Percentiles rank a stretch among this genome's conserved stretches.
Conservation (phyloP, 768 basidiomycete genomes). For the Amanita fuliginea region DNA sequence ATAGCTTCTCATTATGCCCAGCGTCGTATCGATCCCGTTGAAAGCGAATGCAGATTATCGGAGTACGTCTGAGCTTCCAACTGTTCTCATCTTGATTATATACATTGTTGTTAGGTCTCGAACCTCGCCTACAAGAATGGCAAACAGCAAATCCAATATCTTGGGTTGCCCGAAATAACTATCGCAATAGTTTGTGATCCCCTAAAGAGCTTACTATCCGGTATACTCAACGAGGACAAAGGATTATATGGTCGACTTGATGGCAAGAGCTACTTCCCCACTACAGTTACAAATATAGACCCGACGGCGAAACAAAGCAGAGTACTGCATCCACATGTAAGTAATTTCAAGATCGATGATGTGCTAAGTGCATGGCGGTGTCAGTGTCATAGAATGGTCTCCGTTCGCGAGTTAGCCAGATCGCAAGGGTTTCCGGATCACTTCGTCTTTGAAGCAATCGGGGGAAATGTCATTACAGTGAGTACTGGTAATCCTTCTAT, state of each 20-base stretch:
- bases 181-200: constrained; percentile 32
- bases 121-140: constrained; percentile 42
- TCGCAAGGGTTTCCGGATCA: constrained; percentile 77
- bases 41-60: constrained; percentile 51
- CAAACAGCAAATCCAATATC: constrained; percentile 50
- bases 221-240: constrained; percentile 5
- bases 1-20: constrained; percentile 14
- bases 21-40: constrained; percentile 52
- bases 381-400: constrained; percentile 61
- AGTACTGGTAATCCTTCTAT: constrained; percentile 14
- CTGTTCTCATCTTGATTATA: not conserved
- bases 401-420: constrained; percentile 67
- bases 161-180: constrained; percentile 39
- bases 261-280: constrained; percentile 45
- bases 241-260: constrained; percentile 52
- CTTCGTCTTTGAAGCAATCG: constrained; percentile 48
- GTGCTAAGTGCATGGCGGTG: not conserved
- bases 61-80: constrained; percentile 22
- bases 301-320: constrained; percentile 70
- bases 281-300: constrained; percentile 69
- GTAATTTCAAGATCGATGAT: constrained; percentile 10
- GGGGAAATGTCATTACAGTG: constrained; percentile 50
- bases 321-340: constrained; percentile 57
- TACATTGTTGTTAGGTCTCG: constrained; percentile 25
- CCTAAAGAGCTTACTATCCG: not conserved